These are phyloP conservation scores for Aspergillus bridgeri DNA, from an alignment of 495 filamentous ascomycete genomes.

Conservation along the genomic window DNA sequence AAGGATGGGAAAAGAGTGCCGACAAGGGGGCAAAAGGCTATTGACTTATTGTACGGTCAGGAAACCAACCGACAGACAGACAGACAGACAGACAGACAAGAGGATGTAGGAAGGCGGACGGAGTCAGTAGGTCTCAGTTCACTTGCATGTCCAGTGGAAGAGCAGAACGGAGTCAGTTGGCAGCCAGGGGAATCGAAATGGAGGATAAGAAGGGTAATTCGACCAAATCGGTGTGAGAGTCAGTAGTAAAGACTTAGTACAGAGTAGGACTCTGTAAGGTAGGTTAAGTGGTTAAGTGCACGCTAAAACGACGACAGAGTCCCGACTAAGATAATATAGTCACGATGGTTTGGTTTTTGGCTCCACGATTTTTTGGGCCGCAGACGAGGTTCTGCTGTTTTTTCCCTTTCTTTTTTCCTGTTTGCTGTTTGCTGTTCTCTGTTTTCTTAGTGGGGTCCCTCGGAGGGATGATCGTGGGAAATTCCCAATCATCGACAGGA, in stretches of 20 bases:
- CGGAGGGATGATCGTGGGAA: neutral
- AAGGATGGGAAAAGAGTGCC: slow-evolving; percentile 5
- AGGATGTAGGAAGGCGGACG: neutral
- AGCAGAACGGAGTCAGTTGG: neutral
- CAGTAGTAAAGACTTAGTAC: neutral
- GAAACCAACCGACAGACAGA: no score
- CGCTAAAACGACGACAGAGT: no score
- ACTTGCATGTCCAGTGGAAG: neutral
- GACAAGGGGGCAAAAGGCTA: slow-evolving; percentile 8
- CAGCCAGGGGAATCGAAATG: neutral
- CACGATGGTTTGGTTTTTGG: neutral
- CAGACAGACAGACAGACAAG: no score
- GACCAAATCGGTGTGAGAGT: neutral
- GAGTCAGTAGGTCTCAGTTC: neutral
- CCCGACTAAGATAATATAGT: neutral
- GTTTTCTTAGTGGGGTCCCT: neutral
- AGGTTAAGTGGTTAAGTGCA: no score
- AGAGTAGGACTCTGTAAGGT: no score
- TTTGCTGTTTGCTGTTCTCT: neutral
- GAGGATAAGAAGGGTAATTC: neutral
- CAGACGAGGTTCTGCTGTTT: neutral
- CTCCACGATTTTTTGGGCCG: neutral
- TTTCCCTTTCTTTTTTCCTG: neutral
- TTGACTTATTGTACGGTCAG: no score
- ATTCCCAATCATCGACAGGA: neutral